Evolutionary conservation across 495 filamentous ascomycete genomes (phyloP), one percentile per base, ranked within the genome.

Genomic region (Trichoderma erinaceum): DNA sequence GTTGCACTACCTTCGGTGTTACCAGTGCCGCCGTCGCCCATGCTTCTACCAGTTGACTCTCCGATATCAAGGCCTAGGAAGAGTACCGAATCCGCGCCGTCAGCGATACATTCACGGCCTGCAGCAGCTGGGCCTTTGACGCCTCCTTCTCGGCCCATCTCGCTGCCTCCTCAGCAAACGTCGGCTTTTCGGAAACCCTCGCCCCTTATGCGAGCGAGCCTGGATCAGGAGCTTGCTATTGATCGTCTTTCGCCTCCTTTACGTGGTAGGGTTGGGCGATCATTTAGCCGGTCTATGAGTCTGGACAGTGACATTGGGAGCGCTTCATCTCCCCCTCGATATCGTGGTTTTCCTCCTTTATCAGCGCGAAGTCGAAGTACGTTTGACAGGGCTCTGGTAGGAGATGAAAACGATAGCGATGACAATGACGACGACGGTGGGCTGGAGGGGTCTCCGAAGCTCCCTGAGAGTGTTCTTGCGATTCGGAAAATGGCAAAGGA

Each of bases 401-500:
- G 12, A 23, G 46, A 63, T 41, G 66, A 66, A 11, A 46, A 56
- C 4, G 69, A 58, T n/a, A 21, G 7, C 4, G 32, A 21, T 11
- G 38, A 46, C 43, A 6, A 32, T 18, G 63, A 41, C 21, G 63
- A 65, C 7, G n/a, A 12, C 13, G 63, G 38, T 41, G 27, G 25
- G 15, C n/a, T 66, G 27, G 65, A 66, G 10, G 16, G 41, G 8
- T 66, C 65, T 15, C 65, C 65, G 41, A n/a, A 25, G 23, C 65
- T 66, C 1, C 65, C 65, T 3, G 65, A 66, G 13, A 21, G 41
- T 5, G 65, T 66, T 12, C 41, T 66, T 12, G 65, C 41, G n/a
- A 52, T 66, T 46, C 65, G 65, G 10, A 66, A 50, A 13, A 29
- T 48, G 27, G 27, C 38, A 61, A 15, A 74, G 65, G 25, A 73